Percentiles rank a stretch among this genome's conserved stretches.
These are phyloP conservation scores for Oxytropis ochrocephala DNA, from an alignment of 306 rosid species.

Conservation along the genomic window DNA sequence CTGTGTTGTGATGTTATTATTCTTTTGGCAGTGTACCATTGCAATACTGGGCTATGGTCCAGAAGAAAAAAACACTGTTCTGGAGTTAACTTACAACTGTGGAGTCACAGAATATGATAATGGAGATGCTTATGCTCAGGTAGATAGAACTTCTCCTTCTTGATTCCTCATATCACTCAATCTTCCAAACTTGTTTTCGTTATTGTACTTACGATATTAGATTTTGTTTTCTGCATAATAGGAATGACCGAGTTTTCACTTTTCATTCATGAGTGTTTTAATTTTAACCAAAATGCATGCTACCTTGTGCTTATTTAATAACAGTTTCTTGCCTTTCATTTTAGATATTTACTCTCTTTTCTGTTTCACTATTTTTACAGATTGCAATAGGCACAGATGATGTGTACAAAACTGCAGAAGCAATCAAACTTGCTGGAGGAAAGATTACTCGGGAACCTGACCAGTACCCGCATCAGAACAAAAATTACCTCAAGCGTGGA, in stretches of 20 bases:
- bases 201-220: not conserved
- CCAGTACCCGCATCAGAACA: conserved; percentile 71
- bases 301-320: not conserved
- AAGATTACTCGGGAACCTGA: conserved; percentile 80
- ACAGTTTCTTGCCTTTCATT: not conserved
- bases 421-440: conserved; percentile 75
- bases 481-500: conserved; percentile 88
- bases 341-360: conserved; percentile 1
- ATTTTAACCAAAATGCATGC: not conserved
- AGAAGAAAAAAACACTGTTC: conserved; percentile 69
- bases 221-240: not conserved
- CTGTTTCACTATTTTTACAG: conserved; percentile 26
- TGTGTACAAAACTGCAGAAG: conserved; percentile 90
- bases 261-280: not conserved
- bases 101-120: conserved; percentile 76
- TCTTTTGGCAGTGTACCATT: conserved; percentile 46
- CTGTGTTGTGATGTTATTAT: not conserved
- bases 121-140: conserved; percentile 96
- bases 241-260: not conserved
- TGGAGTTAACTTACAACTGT: conserved; percentile 86
- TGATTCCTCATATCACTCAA: conserved; percentile 8
- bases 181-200: not conserved
- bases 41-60: conserved; percentile 90
- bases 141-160: conserved; percentile 13
- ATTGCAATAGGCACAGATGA: conserved; percentile 90